Percentiles rank a stretch among this genome's conserved stretches.
These are phyloP conservation scores for Chrysanthemum seticuspe DNA, from an alignment of 129 eudicot genomes.

Conservation along the genomic window DNA sequence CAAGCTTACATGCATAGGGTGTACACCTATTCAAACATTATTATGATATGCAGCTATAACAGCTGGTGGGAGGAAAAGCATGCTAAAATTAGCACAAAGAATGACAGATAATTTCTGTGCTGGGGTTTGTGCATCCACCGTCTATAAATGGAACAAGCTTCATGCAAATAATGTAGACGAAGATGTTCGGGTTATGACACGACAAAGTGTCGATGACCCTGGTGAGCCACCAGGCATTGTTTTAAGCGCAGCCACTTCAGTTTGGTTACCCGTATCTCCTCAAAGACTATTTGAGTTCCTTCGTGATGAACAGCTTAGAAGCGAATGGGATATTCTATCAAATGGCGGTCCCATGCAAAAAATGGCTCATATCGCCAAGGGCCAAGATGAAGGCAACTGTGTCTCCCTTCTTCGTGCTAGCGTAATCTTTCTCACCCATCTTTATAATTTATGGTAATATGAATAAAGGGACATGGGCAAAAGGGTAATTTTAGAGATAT, in stretches of 20 bases:
- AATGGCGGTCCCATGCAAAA: slow-evolving; percentile 99
- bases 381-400: slow-evolving; percentile 93
- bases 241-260: slow-evolving; percentile 93
- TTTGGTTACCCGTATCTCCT: slow-evolving; percentile 90
- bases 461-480: slow-evolving; percentile 19
- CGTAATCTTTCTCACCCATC: slow-evolving; percentile 40
- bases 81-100: slow-evolving; percentile 92
- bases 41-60: slow-evolving; percentile 57
- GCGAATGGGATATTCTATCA: slow-evolving; percentile 95
- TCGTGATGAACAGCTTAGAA: slow-evolving; percentile 78
- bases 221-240: slow-evolving; percentile 98
- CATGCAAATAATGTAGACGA: slow-evolving; percentile 65
- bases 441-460: slow-evolving; percentile 16
- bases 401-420: slow-evolving; percentile 97
- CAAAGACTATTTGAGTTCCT: slow-evolving; percentile 84
- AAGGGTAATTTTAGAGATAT: slow-evolving; percentile 32
- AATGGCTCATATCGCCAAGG: slow-evolving; percentile 96
- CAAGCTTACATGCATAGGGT: slow-evolving; percentile 19
- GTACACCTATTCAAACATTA: neutral
- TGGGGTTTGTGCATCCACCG: slow-evolving; percentile 86
- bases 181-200: slow-evolving; percentile 92
- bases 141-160: slow-evolving; percentile 91
- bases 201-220: slow-evolving; percentile 89
- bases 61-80: slow-evolving; percentile 78
- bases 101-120: slow-evolving; percentile 95